Evolutionary conservation across 2,329 filamentous ascomycete genomes (phyloP).

Genomic region (Shiraia sp.): DNA sequence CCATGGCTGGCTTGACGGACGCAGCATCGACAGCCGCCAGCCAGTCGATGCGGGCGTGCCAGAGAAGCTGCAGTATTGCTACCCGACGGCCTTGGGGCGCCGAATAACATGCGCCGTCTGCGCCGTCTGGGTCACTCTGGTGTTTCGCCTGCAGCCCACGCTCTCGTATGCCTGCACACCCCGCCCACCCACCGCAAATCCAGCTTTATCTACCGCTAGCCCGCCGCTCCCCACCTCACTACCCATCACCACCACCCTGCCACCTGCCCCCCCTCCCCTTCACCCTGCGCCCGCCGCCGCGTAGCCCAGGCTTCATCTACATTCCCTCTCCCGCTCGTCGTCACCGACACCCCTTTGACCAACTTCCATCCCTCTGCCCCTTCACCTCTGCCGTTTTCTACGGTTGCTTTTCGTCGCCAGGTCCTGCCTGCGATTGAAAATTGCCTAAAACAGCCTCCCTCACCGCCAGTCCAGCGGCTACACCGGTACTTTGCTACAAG

Average conservation of each 20-base stretch:
- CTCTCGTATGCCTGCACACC: constrained; percentile 11
- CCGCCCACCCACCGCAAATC: constrained; percentile 10
- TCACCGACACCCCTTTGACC: constrained; percentile 5
- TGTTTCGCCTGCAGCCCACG: constrained; percentile 33
- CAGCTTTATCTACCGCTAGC: constrained; percentile 30
- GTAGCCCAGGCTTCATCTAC: constrained; percentile 6
- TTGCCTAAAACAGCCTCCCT: constrained; percentile 43
- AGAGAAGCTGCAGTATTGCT: constrained; percentile 32
- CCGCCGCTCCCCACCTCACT: constrained; percentile 31
- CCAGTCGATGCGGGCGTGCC: constrained; percentile 27
- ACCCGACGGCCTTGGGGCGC: constrained; percentile 41
- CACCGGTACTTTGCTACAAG: constrained; percentile 48
- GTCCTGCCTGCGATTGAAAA: constrained; percentile 21
- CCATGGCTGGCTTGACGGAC: constrained; percentile 16
- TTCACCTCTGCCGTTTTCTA: constrained; percentile 5
- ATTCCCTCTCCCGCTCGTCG: constrained; percentile 6
- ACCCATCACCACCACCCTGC: constrained; percentile 15
- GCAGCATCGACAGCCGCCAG: constrained; percentile 22
- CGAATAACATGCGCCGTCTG: no score
- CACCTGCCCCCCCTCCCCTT: constrained; percentile 19
- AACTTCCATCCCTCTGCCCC: neutral
- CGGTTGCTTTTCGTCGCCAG: constrained; percentile 15
- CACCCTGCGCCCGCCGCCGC: constrained; percentile 17
- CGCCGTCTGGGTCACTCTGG: constrained; percentile 7
- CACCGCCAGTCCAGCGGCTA: constrained; percentile 45